Conservation (phyloP, 1,284 basidiomycete species). For the Paramarasmius palmivorus region DNA sequence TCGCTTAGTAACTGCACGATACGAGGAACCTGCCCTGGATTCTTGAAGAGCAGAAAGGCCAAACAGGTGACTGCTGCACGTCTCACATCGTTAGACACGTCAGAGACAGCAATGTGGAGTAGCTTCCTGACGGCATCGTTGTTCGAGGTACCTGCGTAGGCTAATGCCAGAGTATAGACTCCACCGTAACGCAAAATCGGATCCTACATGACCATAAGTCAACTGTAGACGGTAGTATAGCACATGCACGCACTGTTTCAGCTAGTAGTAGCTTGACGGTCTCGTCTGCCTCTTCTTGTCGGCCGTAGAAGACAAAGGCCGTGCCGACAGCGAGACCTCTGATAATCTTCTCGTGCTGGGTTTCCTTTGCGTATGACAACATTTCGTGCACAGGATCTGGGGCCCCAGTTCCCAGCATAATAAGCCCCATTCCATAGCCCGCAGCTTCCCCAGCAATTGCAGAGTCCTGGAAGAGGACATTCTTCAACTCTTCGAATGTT, state of each 20-base stretch:
- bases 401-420: slow-evolving; percentile 91
- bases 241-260: slow-evolving; percentile 70
- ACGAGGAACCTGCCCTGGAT: slow-evolving; percentile 89
- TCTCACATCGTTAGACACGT: slow-evolving; percentile 95
- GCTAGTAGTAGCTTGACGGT: slow-evolving; percentile 75
- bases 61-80: slow-evolving; percentile 92
- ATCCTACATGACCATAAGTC: slow-evolving; percentile 54
- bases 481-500: slow-evolving; percentile 89
- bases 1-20: slow-evolving; percentile 95
- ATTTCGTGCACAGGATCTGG: slow-evolving; percentile 85
- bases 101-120: slow-evolving; percentile 93
- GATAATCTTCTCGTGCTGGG: slow-evolving; percentile 98
- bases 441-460: slow-evolving; percentile 93
- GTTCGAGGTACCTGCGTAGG: slow-evolving; percentile 93
- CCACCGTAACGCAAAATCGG: slow-evolving; percentile 95
- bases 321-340: slow-evolving; percentile 90
- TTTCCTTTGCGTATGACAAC: slow-evolving; percentile 92
- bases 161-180: slow-evolving; percentile 92
- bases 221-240: background rate
- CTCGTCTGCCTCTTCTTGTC: slow-evolving; percentile 85
- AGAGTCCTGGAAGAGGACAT: slow-evolving; percentile 86
- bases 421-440: slow-evolving; percentile 93
- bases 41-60: slow-evolving; percentile 95
- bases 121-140: slow-evolving; percentile 89
- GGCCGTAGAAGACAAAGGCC: slow-evolving; percentile 88